A percentile compares a stretch with the other conserved stretches of the same genome.
Conservation (phyloP, 164 flowering plant species). For the Houttuynia cordata region DNA sequence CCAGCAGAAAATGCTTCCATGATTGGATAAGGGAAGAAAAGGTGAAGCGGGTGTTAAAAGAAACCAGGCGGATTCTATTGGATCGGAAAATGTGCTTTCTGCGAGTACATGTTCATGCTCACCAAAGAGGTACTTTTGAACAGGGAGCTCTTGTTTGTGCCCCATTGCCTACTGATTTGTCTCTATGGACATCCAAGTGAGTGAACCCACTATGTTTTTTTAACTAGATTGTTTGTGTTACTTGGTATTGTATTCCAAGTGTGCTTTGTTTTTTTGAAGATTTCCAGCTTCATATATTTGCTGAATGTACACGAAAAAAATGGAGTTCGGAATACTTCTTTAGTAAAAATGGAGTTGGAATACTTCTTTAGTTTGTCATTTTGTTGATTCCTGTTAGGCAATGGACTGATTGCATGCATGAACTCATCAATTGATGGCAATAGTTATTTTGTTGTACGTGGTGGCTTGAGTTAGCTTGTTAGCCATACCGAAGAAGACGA, state of each 20-base stretch:
- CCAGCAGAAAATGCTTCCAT: slow-evolving; percentile 9
- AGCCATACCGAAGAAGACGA: too few relatives aligned
- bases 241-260: background rate
- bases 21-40: slow-evolving; percentile 21
- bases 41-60: slow-evolving; percentile 11
- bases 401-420: too few relatives aligned
- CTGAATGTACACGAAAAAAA: too few relatives aligned
- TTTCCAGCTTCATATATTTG: too few relatives aligned
- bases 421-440: too few relatives aligned
- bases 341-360: too few relatives aligned
- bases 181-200: slow-evolving; percentile 49
- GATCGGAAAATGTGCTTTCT: slow-evolving; percentile 37
- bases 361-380: too few relatives aligned
- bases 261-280: too few relatives aligned
- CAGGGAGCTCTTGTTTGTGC: slow-evolving; percentile 87
- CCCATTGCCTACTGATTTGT: slow-evolving; percentile 47
- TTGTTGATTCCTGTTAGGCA: too few relatives aligned
- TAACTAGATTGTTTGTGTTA: background rate
- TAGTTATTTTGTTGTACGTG: too few relatives aligned
- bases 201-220: background rate
- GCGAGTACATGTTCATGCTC: slow-evolving; percentile 61
- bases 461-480: too few relatives aligned
- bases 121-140: slow-evolving; percentile 70
- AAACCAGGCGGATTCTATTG: slow-evolving; percentile 3
- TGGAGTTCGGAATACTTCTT: too few relatives aligned